Evolutionary conservation across 2,329 filamentous ascomycete genomes (phyloP).

Genomic region (Clarireedia homoeocarpa): DNA sequence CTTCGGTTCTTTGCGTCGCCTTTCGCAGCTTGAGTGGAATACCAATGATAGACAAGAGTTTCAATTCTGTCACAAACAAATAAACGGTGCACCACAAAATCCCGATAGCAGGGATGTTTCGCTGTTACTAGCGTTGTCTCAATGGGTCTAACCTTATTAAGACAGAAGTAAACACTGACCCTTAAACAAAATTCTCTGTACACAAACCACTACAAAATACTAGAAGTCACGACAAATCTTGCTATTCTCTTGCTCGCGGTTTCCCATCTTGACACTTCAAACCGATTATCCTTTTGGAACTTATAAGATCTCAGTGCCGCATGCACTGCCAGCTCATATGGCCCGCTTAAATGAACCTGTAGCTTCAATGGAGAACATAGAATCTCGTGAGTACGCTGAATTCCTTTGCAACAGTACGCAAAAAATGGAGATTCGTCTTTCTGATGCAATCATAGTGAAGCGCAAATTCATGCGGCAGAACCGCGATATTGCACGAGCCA

Average conservation of each 20-base stretch:
- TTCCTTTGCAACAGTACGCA: neutral
- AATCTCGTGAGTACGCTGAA: slow-evolving; percentile 51
- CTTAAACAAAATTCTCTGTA: slow-evolving; percentile 5
- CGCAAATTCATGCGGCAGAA: slow-evolving; percentile 77
- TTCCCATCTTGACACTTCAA: neutral
- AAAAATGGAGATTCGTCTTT: slow-evolving; percentile 1
- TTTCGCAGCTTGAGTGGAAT: neutral
- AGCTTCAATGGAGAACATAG: slow-evolving; percentile 59
- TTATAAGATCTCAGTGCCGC: slow-evolving; percentile 15
- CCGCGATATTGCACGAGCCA: slow-evolving; percentile 71
- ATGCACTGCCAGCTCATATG: slow-evolving; percentile 41
- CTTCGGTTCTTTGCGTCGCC: neutral
- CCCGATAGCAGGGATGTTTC: neutral
- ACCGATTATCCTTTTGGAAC: neutral
- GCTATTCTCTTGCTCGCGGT: neutral
- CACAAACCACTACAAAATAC: neutral
- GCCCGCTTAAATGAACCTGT: slow-evolving; percentile 73
- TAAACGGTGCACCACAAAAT: neutral
- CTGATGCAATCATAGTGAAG: slow-evolving; percentile 49
- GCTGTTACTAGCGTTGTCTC: slow-evolving; percentile 3
- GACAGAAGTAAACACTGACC: slow-evolving; percentile 25
- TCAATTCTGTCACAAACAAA: no score
- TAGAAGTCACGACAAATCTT: neutral
- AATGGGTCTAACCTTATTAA: slow-evolving; percentile 3
- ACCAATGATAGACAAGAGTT: neutral